phyloP scores from a whole-genome alignment of 108 stramenopile species.

The Chaetoceros muelleri region DNA sequence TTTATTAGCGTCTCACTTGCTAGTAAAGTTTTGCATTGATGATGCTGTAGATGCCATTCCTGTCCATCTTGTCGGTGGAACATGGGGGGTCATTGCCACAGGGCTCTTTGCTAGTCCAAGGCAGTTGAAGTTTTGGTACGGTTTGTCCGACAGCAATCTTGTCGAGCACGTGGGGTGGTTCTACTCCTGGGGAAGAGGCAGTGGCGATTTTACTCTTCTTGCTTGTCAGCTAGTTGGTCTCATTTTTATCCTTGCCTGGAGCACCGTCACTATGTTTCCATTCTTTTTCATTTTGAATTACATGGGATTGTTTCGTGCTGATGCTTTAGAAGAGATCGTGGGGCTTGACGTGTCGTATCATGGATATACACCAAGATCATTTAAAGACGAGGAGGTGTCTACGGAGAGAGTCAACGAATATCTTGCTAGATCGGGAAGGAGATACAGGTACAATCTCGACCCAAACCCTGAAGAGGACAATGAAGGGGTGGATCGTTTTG shows the following conservation, averaged over 20 bases:
- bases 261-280: conserved; percentile 34
- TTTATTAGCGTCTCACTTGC: conserved; percentile 28
- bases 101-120: conserved; percentile 58
- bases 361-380: too few relatives aligned
- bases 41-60: conserved; percentile 93
- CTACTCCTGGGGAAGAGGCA: conserved; percentile 38
- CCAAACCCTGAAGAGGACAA: too few relatives aligned
- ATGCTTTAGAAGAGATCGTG: conserved; percentile 60
- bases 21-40: conserved; percentile 68
- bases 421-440: too few relatives aligned
- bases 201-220: conserved; percentile 43
- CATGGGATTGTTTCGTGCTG: conserved; percentile 67
- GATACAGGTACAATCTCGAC: too few relatives aligned
- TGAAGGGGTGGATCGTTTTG: too few relatives aligned
- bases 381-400: too few relatives aligned
- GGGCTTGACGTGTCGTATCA: conserved; percentile 59
- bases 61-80: conserved; percentile 72
- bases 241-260: conserved; percentile 68
- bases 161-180: conserved; percentile 66
- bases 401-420: too few relatives aligned
- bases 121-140: conserved; percentile 27
- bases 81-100: conserved; percentile 77
- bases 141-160: conserved; percentile 2
- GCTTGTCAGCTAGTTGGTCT: conserved; percentile 57
- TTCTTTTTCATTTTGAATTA: conserved; percentile 61